Base-by-base conservation (phyloP, 108 stramenopile species). In the Chaetoceros tenuissimus region DNA sequence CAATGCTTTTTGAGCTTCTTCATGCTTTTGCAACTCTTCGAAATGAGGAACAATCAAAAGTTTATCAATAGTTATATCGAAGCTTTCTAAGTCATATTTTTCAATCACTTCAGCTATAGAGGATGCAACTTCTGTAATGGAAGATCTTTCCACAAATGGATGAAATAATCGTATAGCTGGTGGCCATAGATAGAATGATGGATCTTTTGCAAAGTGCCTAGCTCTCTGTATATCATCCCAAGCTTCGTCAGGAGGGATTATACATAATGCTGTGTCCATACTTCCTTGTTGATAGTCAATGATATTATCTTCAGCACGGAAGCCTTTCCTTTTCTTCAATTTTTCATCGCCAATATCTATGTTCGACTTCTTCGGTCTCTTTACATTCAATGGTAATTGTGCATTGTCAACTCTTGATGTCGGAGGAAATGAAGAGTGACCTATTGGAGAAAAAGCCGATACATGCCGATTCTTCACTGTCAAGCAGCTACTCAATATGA, bases 141-240 rank as follows among this genome's bases (percentile, higher is more conserved):
- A 54, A 30, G 45, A 23, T 10, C 31, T 27, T 0, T 60, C 59
- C 21, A 55, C 71, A 60, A 89, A 89, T 3, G 87, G 87, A 67
- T 89, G 87, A 60, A 89, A 85, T 16, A 89, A 51, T 51, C 87
- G 74, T 28, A 89, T 77, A 23, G 81, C 80, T 0, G 87, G 87
- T 48, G 87, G 87, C 87, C 87, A 89, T 66, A 67, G 24, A 34
- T 67, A 73, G 63, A 74, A 88, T 50, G 79, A 57, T 17, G 72
- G 52, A 68, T 89, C 87, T 3, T 78, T 54, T 8, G 84, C 84
- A 25, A 74, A 59, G 56, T 84, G 83, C 18, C 87, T 67, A 1
- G 87, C 84, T 25, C 87, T 76, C 59, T 89, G 87, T 19, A 89
- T 68, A 13, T 63, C 51, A 64, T 89, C 87, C 87, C 87, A 89